These are phyloP conservation scores for Martiniozyma abietophila DNA, from an alignment of 805 yeast genomes.

Conservation along the genomic window DNA sequence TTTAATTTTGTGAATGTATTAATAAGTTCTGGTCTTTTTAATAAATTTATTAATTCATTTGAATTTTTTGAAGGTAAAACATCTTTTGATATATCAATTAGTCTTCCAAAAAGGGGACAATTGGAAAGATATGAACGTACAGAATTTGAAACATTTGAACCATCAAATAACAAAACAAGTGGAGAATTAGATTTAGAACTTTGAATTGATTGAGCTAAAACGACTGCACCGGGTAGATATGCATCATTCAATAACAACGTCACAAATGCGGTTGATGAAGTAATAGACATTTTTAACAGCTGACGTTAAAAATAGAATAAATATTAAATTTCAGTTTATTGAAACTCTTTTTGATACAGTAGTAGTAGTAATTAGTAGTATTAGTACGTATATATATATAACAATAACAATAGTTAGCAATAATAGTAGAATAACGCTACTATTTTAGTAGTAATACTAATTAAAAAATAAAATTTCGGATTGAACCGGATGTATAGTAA, in stretches of 20 bases:
- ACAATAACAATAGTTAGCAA: too few relatives aligned
- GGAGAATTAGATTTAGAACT: constrained; percentile 15
- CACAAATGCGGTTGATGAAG: constrained; percentile 26
- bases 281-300: too few relatives aligned
- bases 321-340: too few relatives aligned
- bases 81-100: constrained; percentile 18
- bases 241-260: constrained; percentile 27
- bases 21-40: constrained; percentile 24
- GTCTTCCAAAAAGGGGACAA: constrained; percentile 15
- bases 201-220: constrained; percentile 22
- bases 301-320: too few relatives aligned
- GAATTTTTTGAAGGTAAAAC: constrained; percentile 16
- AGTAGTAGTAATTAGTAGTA: too few relatives aligned
- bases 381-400: too few relatives aligned
- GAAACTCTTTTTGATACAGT: too few relatives aligned
- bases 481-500: too few relatives aligned
- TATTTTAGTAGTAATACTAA: not conserved
- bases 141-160: constrained; percentile 5
- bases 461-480: too few relatives aligned
- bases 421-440: not conserved
- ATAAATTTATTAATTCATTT: constrained; percentile 14
- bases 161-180: constrained; percentile 19
- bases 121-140: too few relatives aligned
- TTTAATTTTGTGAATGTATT: constrained; percentile 44
- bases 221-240: constrained; percentile 31